These are phyloP conservation scores for Botryotinia narcissicola DNA, from an alignment of 2,329 filamentous ascomycete genomes.

Conservation along the genomic window DNA sequence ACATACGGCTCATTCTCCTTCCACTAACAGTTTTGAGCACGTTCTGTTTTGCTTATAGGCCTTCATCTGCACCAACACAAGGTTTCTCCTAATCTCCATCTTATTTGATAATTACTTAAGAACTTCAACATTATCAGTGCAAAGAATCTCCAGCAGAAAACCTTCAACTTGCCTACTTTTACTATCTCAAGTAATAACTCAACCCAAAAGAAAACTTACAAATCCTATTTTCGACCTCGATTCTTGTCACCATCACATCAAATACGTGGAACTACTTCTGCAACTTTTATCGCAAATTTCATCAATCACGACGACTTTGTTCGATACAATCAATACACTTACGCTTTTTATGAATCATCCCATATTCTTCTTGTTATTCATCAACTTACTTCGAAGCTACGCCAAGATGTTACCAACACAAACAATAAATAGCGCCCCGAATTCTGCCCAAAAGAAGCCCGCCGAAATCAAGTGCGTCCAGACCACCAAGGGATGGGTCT, in stretches of 20 bases:
- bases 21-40: background rate
- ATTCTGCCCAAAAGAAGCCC: background rate
- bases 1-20: background rate
- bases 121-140: background rate
- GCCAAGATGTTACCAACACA: background rate
- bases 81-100: background rate
- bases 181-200: background rate
- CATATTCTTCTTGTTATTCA: background rate
- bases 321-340: background rate
- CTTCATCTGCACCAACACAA: background rate
- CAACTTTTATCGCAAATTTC: background rate
- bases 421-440: background rate
- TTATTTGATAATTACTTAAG: background rate
- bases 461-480: background rate
- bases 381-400: background rate
- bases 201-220: background rate
- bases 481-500: conserved; percentile 16
- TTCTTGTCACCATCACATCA: background rate
- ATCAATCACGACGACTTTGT: background rate
- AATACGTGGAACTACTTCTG: background rate
- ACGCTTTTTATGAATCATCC: background rate
- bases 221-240: background rate
- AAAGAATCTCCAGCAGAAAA: background rate
- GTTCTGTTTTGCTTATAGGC: background rate
- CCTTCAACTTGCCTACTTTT: too few relatives aligned